Evolutionary conservation across 805 yeast genomes (phyloP), one percentile per base, ranked within the genome.

Genomic region (Maudiozyma saulgeensis): DNA sequence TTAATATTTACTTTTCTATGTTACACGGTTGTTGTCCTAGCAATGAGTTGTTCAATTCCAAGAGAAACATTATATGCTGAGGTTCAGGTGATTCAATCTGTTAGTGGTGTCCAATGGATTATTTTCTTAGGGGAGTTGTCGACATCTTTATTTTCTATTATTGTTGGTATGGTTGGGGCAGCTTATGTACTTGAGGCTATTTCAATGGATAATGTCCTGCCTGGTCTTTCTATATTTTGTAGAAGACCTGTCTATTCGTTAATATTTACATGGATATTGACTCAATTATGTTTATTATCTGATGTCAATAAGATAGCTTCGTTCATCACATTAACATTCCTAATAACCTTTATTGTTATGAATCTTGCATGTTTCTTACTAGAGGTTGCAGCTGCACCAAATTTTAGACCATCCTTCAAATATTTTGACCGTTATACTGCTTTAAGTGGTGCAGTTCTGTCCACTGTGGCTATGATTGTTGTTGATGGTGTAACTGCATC

Each of bases 121-220:
- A 81, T 93, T 39, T 68, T 91, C 9, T 61, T 86, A 34, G 99
- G 99, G n/a, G 99, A 93, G 65, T 72, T 88, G 53, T 79, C 97
- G 1, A 91, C 97, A 0, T 83, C 96, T 0, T 69, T 93, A 15
- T 93, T 93, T 62, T 89, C 97, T 0, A 88, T 91, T 2, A 85
- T 95, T 56, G 95, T 93, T 69, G 99, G 99, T 48, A 77, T 95
- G 47, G 88, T 93, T 6, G 98, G 99, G 15, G 96, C 98, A 0
- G 96, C 97, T 0, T 82, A 87, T 50, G 80, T 93, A 51, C 68
- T 93, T 34, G 90, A 86, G 56, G 99, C 99, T 0, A 88, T 93
- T 52, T 86, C 98, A 0, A 79, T 83, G 57, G 99, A 93, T 66
- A 75, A 76, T 41, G 83, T 93, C 45, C 71, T 93, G n/a, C 99